Percentiles rank a stretch among this genome's conserved stretches.
phyloP scores from a whole-genome alignment of 306 rosid species.

The Fagus sylvatica region DNA sequence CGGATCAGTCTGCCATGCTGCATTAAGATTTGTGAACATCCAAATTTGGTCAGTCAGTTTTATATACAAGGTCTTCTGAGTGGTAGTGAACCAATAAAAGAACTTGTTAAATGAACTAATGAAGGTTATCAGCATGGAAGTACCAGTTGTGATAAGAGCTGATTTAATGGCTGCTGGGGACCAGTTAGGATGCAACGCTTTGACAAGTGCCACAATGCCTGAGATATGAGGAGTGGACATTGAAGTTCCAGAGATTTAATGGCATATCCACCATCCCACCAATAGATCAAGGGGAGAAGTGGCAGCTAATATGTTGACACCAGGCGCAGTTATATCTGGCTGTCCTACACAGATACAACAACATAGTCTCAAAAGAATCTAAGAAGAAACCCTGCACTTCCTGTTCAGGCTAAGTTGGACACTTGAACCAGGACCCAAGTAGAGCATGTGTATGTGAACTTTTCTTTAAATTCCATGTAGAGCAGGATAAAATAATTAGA shows the following conservation, averaged over 20 bases:
- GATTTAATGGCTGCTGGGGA: slow-evolving; percentile 59
- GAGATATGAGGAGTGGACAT: slow-evolving; percentile 59
- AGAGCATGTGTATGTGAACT: neutral
- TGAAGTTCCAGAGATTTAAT: slow-evolving; percentile 50
- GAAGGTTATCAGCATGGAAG: neutral
- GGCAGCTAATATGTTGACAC: slow-evolving; percentile 41
- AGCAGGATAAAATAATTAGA: neutral
- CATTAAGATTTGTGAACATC: slow-evolving; percentile 8
- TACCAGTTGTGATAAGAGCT: slow-evolving; percentile 57
- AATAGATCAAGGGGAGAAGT: slow-evolving; percentile 17
- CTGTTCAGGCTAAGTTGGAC: neutral
- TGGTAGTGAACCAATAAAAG: neutral
- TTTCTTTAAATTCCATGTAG: neutral
- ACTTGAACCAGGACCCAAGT: too few species aligned
- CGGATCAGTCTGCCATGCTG: slow-evolving; percentile 48
- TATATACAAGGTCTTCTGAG: neutral
- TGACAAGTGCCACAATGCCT: slow-evolving; percentile 52
- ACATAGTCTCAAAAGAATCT: neutral
- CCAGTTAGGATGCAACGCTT: slow-evolving; percentile 46
- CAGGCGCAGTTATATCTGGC: slow-evolving; percentile 66
- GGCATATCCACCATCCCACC: slow-evolving; percentile 19
- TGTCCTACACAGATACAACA: slow-evolving; percentile 9
- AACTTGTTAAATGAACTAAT: neutral
- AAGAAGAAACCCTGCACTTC: neutral
- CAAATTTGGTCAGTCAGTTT: neutral